A percentile compares a stretch with the other conserved stretches of the same genome.
Evolutionary conservation across 2,329 filamentous ascomycete species (phyloP).

Genomic region (Botrytis aclada): DNA sequence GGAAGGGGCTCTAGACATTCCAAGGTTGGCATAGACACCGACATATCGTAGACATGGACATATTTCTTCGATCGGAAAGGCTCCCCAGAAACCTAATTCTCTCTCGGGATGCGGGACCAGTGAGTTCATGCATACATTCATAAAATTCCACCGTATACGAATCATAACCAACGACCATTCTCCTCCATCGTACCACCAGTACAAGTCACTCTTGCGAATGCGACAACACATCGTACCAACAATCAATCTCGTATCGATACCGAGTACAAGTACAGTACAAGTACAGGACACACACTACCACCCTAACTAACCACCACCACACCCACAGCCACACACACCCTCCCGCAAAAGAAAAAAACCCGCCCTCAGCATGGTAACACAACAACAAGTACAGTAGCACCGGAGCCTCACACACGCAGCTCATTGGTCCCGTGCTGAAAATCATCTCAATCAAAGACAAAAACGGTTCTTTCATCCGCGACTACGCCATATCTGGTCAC

Average conservation of each 20-base stretch:
- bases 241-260: background rate
- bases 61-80: background rate
- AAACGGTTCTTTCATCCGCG: background rate
- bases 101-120: background rate
- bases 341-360: background rate
- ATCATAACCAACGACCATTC: background rate
- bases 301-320: background rate
- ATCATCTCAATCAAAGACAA: background rate
- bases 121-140: too few species aligned
- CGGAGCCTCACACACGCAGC: background rate
- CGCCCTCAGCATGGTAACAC: background rate
- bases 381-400: too few species aligned
- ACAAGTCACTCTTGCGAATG: background rate
- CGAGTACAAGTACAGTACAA: background rate
- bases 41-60: background rate
- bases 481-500: background rate
- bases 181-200: background rate
- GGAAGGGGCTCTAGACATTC: background rate
- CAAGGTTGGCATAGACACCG: too few species aligned
- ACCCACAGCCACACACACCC: background rate
- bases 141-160: background rate
- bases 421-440: background rate
- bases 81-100: background rate
- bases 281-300: background rate
- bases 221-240: background rate